phyloP scores from a whole-genome alignment of 768 basidiomycete species.

The Brasilioporus rufonigricans region DNA sequence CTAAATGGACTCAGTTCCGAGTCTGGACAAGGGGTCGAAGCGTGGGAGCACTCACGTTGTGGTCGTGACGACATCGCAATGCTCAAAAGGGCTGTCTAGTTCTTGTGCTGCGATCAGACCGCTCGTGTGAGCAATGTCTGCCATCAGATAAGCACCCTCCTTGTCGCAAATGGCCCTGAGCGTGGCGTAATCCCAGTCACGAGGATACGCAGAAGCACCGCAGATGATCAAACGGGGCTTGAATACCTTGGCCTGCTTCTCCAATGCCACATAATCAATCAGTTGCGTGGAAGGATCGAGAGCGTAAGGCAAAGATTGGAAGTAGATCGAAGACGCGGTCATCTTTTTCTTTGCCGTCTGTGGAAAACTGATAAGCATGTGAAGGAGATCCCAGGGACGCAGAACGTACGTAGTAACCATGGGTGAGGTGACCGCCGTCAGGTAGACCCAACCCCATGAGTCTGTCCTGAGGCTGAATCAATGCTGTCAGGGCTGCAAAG shows the following conservation, averaged over 20 bases:
- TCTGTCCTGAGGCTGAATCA: conserved; percentile 95
- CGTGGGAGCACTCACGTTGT: conserved; percentile 67
- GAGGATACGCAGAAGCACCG: conserved; percentile 97
- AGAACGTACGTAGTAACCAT: conserved; percentile 86
- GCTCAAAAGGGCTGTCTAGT: conserved; percentile 87
- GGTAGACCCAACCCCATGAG: conserved; percentile 99
- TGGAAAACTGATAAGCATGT: conserved; percentile 1
- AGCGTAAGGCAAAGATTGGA: conserved; percentile 95
- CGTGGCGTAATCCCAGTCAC: conserved; percentile 93
- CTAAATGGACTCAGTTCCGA: conserved; percentile 32
- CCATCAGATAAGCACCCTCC: conserved; percentile 92
- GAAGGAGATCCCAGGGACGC: not conserved
- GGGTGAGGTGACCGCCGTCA: conserved; percentile 95
- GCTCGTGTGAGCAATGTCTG: conserved; percentile 96
- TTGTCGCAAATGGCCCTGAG: conserved; percentile 80
- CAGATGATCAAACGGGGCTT: conserved; percentile 95
- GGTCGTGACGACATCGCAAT: conserved; percentile 97
- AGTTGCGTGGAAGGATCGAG: conserved; percentile 81
- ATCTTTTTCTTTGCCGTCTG: conserved; percentile 99
- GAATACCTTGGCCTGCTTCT: conserved; percentile 88
- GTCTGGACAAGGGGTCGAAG: not conserved
- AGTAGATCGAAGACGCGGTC: conserved; percentile 99
- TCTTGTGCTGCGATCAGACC: conserved; percentile 93
- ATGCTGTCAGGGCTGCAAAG: conserved; percentile 95
- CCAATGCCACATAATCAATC: conserved; percentile 82